Conservation (phyloP, 78 protist genomes). For the Dictyostelium brefeldianum region DNA sequence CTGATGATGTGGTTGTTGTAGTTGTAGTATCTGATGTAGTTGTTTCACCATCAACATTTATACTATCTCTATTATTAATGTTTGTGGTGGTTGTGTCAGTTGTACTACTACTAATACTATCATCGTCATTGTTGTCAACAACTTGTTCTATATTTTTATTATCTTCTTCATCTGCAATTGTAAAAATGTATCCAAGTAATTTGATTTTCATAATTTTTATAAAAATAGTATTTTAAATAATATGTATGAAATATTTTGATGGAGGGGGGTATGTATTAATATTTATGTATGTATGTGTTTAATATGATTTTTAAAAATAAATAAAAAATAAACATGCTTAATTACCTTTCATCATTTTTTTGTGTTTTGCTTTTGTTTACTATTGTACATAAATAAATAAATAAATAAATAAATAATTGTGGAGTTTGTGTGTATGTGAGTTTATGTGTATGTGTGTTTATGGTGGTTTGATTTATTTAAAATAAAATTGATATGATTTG, state of each 20-base stretch:
- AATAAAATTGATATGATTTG: no score
- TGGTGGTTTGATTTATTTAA: no score
- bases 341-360: constrained; percentile 16
- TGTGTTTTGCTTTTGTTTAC: background rate
- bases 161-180: constrained; percentile 1
- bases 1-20: background rate
- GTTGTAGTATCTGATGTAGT: background rate
- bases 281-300: background rate
- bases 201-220: constrained; percentile 5
- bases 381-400: background rate
- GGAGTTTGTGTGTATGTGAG: background rate
- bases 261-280: background rate
- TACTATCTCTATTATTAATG: background rate
- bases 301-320: background rate
- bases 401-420: background rate
- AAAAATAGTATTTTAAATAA: background rate
- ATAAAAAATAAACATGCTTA: background rate
- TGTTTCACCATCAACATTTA: background rate
- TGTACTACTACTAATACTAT: background rate
- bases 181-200: background rate
- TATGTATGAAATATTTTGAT: background rate
- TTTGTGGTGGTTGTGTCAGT: no score
- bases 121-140: background rate
- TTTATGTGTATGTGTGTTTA: background rate
- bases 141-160: background rate